Conservation (phyloP, 2,329 filamentous ascomycete species). For the Ceratocystis ficicola region DNA sequence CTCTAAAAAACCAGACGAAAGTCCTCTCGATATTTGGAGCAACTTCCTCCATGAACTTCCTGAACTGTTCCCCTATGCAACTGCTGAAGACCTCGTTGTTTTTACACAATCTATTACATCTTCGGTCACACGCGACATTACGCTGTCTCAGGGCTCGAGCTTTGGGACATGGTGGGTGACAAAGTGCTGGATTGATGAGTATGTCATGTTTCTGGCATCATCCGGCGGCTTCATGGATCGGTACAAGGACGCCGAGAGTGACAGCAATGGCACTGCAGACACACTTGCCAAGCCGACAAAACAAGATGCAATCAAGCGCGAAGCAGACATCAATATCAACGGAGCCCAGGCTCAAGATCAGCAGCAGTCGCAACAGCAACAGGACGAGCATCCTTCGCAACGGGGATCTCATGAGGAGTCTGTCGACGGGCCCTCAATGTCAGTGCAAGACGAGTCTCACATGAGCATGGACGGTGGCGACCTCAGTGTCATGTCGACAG, state of each 20-base stretch:
- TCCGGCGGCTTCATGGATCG: slow-evolving; percentile 73
- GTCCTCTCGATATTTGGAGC: slow-evolving; percentile 68
- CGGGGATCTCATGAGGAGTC: neutral
- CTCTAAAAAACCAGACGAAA: slow-evolving; percentile 29
- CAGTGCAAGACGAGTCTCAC: neutral
- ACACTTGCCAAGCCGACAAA: neutral
- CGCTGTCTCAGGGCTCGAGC: slow-evolving; percentile 62
- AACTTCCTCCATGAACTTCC: slow-evolving; percentile 58
- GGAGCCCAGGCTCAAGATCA: neutral
- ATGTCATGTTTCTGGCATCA: slow-evolving; percentile 80
- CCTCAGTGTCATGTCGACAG: slow-evolving; percentile 4
- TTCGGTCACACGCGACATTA: slow-evolving; percentile 68
- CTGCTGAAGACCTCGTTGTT: slow-evolving; percentile 60
- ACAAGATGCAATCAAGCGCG: neutral
- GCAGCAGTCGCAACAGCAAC: neutral
- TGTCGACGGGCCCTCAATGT: neutral
- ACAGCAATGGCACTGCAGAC: neutral
- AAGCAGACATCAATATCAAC: neutral
- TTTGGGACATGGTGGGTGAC: slow-evolving; percentile 93
- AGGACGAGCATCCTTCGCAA: neutral
- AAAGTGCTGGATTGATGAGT: slow-evolving; percentile 91
- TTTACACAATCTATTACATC: slow-evolving; percentile 66
- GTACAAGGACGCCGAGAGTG: slow-evolving; percentile 32
- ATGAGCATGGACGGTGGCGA: slow-evolving; percentile 28
- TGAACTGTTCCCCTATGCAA: slow-evolving; percentile 59